Conservation (phyloP, 1,284 basidiomycete species). For the Ustilago loliicola region DNA sequence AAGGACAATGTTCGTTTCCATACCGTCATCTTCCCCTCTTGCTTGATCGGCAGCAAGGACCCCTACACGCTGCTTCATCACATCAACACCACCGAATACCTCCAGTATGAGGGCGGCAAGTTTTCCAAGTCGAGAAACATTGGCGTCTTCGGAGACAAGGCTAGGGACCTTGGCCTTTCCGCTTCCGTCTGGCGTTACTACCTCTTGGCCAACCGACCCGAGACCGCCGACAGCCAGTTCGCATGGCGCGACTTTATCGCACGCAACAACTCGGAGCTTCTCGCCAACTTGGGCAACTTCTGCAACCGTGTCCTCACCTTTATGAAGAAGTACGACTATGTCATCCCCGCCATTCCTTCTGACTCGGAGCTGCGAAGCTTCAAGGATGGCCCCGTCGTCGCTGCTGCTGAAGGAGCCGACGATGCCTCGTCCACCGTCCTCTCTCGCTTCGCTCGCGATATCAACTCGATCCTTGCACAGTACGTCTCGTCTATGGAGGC, state of each 20-base stretch:
- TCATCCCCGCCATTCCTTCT: constrained; percentile 74
- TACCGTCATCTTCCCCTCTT: constrained; percentile 93
- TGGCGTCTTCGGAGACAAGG: constrained; percentile 96
- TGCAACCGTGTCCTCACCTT: constrained; percentile 96
- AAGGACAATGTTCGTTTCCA: constrained; percentile 91
- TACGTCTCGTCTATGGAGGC: constrained; percentile 91
- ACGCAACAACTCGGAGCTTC: constrained; percentile 91
- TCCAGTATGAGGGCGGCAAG: constrained; percentile 98
- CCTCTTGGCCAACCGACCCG: constrained; percentile 90
- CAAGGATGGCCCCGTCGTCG: constrained; percentile 43
- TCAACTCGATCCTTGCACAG: constrained; percentile 83
- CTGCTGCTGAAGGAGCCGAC: constrained; percentile 38
- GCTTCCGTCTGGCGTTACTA: constrained; percentile 98
- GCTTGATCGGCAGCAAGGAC: constrained; percentile 88
- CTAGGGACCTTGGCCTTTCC: constrained; percentile 91
- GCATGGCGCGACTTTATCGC: constrained; percentile 96
- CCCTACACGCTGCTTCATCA: constrained; percentile 95
- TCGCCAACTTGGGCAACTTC: constrained; percentile 99
- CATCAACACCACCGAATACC: constrained; percentile 94
- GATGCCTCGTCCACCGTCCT: constrained; percentile 46
- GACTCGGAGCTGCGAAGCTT: constrained; percentile 54
- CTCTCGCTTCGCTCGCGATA: constrained; percentile 78
- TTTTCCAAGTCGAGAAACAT: constrained; percentile 98
- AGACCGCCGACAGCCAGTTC: constrained; percentile 94
- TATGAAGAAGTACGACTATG: constrained; percentile 85